Percentiles rank a stretch among this genome's conserved stretches.
phyloP scores from a whole-genome alignment of 306 rosid species.

The Calophaca sinica region DNA sequence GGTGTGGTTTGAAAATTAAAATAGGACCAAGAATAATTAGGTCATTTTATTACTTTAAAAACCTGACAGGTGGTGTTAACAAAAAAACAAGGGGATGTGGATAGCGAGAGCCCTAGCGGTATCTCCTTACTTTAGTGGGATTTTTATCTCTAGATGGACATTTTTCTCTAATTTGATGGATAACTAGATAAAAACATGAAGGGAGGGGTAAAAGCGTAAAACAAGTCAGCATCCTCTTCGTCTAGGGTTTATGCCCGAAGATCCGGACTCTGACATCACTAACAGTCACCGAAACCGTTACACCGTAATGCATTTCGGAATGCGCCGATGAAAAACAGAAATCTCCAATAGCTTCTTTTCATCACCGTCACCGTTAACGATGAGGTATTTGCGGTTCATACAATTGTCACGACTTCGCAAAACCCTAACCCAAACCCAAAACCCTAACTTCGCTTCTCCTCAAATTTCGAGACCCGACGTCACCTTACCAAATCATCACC shows the following conservation, averaged over 20 bases:
- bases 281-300: not conserved
- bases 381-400: slow-evolving; percentile 66
- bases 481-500: not conserved
- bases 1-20: too few relatives aligned
- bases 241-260: slow-evolving; percentile 59
- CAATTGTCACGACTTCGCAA: slow-evolving; percentile 50
- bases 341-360: slow-evolving; percentile 9
- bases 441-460: slow-evolving; percentile 42
- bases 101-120: too few relatives aligned
- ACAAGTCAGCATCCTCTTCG: slow-evolving; percentile 12
- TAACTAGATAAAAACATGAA: too few relatives aligned
- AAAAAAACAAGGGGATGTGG: too few relatives aligned
- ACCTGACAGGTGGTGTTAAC: too few relatives aligned
- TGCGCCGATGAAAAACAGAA: slow-evolving; percentile 17
- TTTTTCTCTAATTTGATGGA: too few relatives aligned
- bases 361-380: slow-evolving; percentile 33
- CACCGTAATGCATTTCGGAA: not conserved
- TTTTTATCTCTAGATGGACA: too few relatives aligned
- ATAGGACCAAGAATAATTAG: too few relatives aligned
- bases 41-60: too few relatives aligned
- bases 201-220: slow-evolving; percentile 47
- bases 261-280: not conserved
- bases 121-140: too few relatives aligned
- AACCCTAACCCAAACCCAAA: slow-evolving; percentile 51
- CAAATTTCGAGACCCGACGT: slow-evolving; percentile 20